Conservation (phyloP, 352 stramenopile genomes). For the Lagenidium sp. region DNA sequence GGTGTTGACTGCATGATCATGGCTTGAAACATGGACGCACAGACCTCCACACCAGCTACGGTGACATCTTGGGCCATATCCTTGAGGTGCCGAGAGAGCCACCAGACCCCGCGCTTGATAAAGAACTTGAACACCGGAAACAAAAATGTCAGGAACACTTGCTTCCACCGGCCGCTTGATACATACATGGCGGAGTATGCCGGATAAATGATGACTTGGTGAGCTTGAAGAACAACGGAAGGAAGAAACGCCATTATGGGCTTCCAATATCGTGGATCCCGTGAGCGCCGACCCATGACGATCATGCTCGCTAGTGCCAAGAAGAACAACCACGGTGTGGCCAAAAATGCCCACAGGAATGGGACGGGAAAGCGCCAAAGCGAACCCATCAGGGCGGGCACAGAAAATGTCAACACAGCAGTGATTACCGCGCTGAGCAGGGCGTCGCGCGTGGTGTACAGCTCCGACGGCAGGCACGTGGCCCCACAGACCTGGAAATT, state of each 20-base stretch:
- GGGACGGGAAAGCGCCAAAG: slow-evolving; percentile 5
- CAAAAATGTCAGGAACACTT: slow-evolving; percentile 8
- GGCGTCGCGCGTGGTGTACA: not conserved
- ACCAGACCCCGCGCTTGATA: slow-evolving; percentile 4
- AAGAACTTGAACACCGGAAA: slow-evolving; percentile 13
- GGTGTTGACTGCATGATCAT: slow-evolving; percentile 14
- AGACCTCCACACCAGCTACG: slow-evolving; percentile 14
- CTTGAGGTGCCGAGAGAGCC: not conserved
- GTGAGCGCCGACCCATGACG: slow-evolving; percentile 1
- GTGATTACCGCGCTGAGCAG: not conserved
- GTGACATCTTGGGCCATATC: slow-evolving; percentile 3
- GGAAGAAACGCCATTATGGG: not conserved
- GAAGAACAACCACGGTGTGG: not conserved
- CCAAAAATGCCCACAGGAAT: slow-evolving; percentile 1
- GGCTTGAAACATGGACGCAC: slow-evolving; percentile 14
- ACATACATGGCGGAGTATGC: slow-evolving; percentile 15
- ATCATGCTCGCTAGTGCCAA: not conserved
- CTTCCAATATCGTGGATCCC: not conserved
- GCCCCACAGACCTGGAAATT: not conserved
- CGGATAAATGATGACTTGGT: slow-evolving; percentile 12
- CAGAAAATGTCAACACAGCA: not conserved
- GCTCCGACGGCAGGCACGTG: not conserved
- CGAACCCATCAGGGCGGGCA: not conserved
- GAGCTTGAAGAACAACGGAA: not conserved
- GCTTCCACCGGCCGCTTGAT: not conserved